phyloP scores from a whole-genome alignment of 2,329 filamentous ascomycete species.

The Cercospora brassicicola region DNA sequence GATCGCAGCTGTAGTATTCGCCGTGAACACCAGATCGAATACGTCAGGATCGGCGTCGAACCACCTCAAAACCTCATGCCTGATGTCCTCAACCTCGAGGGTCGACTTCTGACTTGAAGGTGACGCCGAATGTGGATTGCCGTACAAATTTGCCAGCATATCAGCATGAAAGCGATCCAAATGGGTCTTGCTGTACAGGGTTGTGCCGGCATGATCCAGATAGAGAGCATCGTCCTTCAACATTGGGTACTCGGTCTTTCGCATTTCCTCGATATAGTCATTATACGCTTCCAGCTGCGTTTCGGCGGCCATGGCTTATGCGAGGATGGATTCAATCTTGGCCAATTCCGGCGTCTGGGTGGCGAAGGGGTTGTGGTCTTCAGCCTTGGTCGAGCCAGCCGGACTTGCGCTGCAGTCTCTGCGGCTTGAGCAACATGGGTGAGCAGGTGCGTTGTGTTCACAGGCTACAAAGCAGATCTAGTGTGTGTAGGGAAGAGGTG shows the following conservation, averaged over 20 bases:
- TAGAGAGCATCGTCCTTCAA: constrained; percentile 52
- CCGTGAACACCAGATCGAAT: constrained; percentile 87
- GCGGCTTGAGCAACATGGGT: constrained; percentile 9
- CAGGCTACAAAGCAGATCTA: neutral
- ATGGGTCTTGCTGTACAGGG: constrained; percentile 64
- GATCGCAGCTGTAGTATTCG: constrained; percentile 87
- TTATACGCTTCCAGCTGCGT: constrained; percentile 34
- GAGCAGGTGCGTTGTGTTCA: neutral
- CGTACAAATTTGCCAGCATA: constrained; percentile 75
- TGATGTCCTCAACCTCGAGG: constrained; percentile 69
- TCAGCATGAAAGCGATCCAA: constrained; percentile 78
- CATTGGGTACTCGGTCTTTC: constrained; percentile 51
- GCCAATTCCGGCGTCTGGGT: neutral
- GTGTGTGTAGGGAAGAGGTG: neutral
- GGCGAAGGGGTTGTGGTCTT: neutral
- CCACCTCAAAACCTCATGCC: constrained; percentile 69
- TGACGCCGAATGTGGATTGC: constrained; percentile 85
- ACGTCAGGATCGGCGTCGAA: constrained; percentile 78
- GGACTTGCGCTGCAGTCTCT: constrained; percentile 11
- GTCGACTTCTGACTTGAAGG: constrained; percentile 76
- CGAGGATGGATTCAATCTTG: neutral
- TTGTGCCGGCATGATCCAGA: constrained; percentile 95
- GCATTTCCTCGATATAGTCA: constrained; percentile 50
- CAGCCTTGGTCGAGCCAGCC: constrained; percentile 15
- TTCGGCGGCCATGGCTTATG: constrained; percentile 13